These are phyloP conservation scores for Phaseolus lunatus DNA, from an alignment of 306 rosid genomes.

Conservation along the genomic window DNA sequence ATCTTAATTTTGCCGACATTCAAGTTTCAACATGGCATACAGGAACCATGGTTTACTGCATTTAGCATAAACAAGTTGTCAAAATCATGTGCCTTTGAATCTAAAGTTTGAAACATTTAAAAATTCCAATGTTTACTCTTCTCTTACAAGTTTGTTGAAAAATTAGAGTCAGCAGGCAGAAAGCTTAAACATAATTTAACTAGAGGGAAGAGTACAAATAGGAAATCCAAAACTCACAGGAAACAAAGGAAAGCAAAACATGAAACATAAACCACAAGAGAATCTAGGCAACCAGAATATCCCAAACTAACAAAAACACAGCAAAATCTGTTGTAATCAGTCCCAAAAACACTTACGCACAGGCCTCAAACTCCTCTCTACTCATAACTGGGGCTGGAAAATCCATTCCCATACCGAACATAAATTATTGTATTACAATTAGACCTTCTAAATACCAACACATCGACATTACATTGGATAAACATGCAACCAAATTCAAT, in stretches of 20 bases:
- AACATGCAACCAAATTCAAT: no score
- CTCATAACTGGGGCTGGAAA: no score
- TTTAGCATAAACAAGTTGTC: background rate
- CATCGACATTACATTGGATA: no score
- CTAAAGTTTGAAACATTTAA: background rate
- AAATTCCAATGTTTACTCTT: background rate
- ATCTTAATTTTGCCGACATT: background rate
- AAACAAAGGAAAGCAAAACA: slow-evolving; percentile 3
- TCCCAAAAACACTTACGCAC: background rate
- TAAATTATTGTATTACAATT: no score
- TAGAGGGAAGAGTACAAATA: background rate
- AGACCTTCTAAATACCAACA: no score
- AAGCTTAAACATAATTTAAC: background rate
- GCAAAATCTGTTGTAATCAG: background rate
- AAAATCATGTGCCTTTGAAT: background rate
- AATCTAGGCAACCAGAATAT: background rate
- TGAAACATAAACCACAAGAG: background rate
- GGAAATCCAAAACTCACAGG: background rate
- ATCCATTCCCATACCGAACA: no score
- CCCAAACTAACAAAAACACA: background rate
- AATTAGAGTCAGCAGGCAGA: background rate
- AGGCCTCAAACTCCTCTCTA: no score
- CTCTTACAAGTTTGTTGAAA: background rate
- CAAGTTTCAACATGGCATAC: slow-evolving; percentile 7
- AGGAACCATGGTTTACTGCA: background rate